Conservation (phyloP, 2,329 filamentous ascomycete genomes). For the Venturia oleaginea region DNA sequence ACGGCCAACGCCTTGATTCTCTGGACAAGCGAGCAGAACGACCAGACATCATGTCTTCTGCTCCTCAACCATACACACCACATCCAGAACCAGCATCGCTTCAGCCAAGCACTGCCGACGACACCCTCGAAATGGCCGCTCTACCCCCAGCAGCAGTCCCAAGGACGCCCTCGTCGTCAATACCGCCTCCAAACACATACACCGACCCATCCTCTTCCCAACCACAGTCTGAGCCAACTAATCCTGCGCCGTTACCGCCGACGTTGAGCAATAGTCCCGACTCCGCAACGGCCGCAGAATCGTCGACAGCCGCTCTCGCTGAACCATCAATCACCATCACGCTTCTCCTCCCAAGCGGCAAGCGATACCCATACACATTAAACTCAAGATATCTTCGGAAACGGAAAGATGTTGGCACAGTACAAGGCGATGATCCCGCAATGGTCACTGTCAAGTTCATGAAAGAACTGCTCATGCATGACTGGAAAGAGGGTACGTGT, state of each 20-base stretch:
- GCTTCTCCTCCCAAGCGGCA: conserved; percentile 70
- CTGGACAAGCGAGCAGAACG: not conserved
- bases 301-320: conserved; percentile 16
- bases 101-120: not conserved
- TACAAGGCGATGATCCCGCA: conserved; percentile 71
- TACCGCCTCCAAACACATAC: not conserved
- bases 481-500: conserved; percentile 69
- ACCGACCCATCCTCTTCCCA: not conserved
- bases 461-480: conserved; percentile 85
- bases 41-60: not conserved
- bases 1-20: not conserved
- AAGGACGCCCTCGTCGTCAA: not conserved
- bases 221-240: conserved; percentile 1
- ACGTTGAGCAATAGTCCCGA: not conserved
- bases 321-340: conserved; percentile 60
- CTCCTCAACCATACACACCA: not conserved
- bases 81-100: not conserved
- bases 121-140: not conserved
- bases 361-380: conserved; percentile 81
- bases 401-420: conserved; percentile 55
- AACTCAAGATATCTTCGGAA: conserved; percentile 78
- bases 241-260: conserved; percentile 2
- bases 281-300: not conserved
- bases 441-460: conserved; percentile 88
- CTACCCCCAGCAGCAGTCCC: not conserved